Base-by-base conservation (phyloP, 1,284 basidiomycete species). In the Heterobasidion parviporum region DNA sequence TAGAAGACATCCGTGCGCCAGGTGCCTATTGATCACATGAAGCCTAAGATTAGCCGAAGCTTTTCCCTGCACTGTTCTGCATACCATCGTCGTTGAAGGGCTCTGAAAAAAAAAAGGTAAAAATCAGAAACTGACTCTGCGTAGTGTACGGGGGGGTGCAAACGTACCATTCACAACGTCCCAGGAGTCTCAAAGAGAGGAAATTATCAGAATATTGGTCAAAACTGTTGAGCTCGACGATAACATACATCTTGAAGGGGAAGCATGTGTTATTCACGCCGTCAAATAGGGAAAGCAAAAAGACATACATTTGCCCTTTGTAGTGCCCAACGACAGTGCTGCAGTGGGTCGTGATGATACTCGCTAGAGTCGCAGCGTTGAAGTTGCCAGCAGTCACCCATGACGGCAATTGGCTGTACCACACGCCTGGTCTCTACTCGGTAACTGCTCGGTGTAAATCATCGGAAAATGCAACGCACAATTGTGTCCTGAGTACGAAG, bases 11-110 rank as follows among this genome's bases (percentile, higher is more conserved):
- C 69, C 16, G 59, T 54, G 48, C 79, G 72, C 65, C 72, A 78
- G 4, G 77, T 79, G 7, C 81, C 38, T 41, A n/a, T n/a, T 26
- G 26, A 41, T 12, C 38, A 41, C 8, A 41, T 41, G 26, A 26
- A 26, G 26, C 26, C 26, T 26, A 26, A 26, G 26, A 26, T 26
- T 26, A 26, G 26, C 26, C 26, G 26, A 26, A 26, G 26, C 26
- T 26, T 26, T 26, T 26, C 26, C 26, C 26, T 26, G 26, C 26
- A 26, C 26, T 26, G 26, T 6, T 6, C 26, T 26, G 5, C 38
- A 41, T 41, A 41, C 38, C 81, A 61, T 83, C 77, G 20, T 83
- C 81, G 61, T 82, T 81, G 67, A 83, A 76, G 2, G 79, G 75
- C 61, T 84, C 70, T 69, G 56, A 15, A 35, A 16, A 3, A 16